Evolutionary conservation across 2,329 filamentous ascomycete species (phyloP), one percentile per base, ranked within the genome.

Genomic region (Onygenales sp.): DNA sequence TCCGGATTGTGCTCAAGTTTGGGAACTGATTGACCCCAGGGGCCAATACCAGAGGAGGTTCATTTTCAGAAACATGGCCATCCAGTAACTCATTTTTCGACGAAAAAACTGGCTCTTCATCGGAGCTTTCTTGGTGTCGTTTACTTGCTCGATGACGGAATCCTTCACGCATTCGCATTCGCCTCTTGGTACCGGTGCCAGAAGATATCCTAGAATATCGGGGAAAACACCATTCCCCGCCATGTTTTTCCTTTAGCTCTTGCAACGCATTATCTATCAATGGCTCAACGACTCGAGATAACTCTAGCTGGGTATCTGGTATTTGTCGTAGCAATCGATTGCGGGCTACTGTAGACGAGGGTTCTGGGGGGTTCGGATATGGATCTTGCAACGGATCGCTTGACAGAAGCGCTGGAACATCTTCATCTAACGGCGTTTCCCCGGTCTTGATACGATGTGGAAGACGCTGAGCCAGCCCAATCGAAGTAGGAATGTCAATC

Each of bases 401-500:
- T 7, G 80, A 83, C 27, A 75, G 62, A 1, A 81, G 63, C 5
- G 52, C 46, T 52, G 14, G 32, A 33, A 36, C 48, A 50, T 35
- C n/a, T 57, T 48, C 17, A 9, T 45, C 43, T 2, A n/a, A 10
- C 14, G 27, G 2, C 11, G 61, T 56, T 44, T 65, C 63, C 42
- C 57, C 31, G 33, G 11, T 56, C 50, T 63, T 57, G 17, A 58
- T 55, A 27, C 54, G 36, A 35, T 52, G 47, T 14, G 53, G 35
- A 35, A 65, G 63, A 17, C 67, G 68, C 64, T 84, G 82, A 5
- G 78, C 79, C 6, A 70, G 60, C 14, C 73, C 70, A 53, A 85
- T 82, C 1, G 82, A 84, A 5, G 63, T 64, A 2, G 82, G 81
- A 8, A 83, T 77, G 60, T 85, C 82, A 33, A 85, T 60, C 17